phyloP scores from a whole-genome alignment of 495 filamentous ascomycete genomes.

The Aspergillus mulundensis region DNA sequence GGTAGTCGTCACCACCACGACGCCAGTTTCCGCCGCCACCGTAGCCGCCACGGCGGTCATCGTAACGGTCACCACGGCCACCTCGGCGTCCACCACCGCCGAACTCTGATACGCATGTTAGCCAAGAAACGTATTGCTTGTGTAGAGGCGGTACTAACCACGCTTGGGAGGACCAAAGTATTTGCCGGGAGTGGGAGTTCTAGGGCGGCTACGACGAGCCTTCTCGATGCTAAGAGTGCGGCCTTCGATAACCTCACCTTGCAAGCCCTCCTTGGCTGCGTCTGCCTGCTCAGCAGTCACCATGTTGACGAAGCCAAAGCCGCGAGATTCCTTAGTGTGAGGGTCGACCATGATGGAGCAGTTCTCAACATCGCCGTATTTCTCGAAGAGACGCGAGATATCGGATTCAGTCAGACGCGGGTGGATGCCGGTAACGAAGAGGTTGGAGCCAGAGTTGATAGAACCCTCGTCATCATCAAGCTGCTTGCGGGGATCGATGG shows the following conservation, averaged over 20 bases:
- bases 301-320: conserved; percentile 99
- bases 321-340: conserved; percentile 95
- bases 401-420: conserved; percentile 88
- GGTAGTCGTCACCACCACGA: conserved; percentile 38
- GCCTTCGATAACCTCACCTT: conserved; percentile 93
- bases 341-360: conserved; percentile 99
- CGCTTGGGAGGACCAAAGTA: conserved; percentile 99
- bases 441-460: conserved; percentile 90
- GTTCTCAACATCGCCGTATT: conserved; percentile 97
- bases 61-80: conserved; percentile 42
- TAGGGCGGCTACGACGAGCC: conserved; percentile 87
- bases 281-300: conserved; percentile 87
- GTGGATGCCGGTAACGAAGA: conserved; percentile 98
- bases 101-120: conserved; percentile 41
- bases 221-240: conserved; percentile 98
- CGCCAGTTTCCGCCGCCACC: conserved; percentile 50
- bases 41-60: conserved; percentile 57
- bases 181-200: conserved; percentile 96
- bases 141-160: conserved; percentile 57
- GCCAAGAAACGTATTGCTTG: conserved; percentile 17
- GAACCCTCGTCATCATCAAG: conserved; percentile 75
- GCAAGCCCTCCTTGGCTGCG: conserved; percentile 91
- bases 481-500: conserved; percentile 42
- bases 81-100: conserved; percentile 36
- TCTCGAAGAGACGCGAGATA: conserved; percentile 92